phyloP scores from a whole-genome alignment of 164 flowering plant species.

The Sextonia rubra region DNA sequence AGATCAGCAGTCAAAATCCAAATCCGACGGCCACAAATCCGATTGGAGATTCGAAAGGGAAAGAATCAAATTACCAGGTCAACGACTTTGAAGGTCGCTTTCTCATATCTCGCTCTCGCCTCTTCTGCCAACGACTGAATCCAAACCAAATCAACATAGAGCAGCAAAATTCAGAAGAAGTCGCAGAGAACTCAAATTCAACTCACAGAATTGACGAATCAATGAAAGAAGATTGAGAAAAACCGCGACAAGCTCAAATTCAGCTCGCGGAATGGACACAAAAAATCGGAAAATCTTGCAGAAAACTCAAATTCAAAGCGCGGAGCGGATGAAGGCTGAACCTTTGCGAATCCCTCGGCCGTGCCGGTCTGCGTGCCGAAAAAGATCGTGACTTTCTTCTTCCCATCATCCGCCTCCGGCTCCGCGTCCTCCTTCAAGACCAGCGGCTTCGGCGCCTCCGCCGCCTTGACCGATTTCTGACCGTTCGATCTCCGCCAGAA shows the following conservation, averaged over 20 bases:
- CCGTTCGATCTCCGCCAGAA: slow-evolving; percentile 57
- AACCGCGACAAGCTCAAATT: not conserved
- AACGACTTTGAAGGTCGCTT: slow-evolving; percentile 65
- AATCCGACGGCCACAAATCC: not conserved
- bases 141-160: not conserved
- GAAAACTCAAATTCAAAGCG: not conserved
- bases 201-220: not conserved
- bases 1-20: slow-evolving; percentile 1
- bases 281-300: not conserved
- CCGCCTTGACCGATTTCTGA: slow-evolving; percentile 22
- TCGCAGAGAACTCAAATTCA: not conserved
- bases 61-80: slow-evolving; percentile 53
- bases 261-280: not conserved
- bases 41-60: not conserved
- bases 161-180: not conserved
- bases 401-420: slow-evolving; percentile 62
- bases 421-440: slow-evolving; percentile 27
- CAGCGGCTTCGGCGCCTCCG: slow-evolving; percentile 34
- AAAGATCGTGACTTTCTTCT: slow-evolving; percentile 78
- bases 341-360: slow-evolving; percentile 98
- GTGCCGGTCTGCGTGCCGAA: slow-evolving; percentile 98
- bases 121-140: slow-evolving; percentile 81
- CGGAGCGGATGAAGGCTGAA: slow-evolving; percentile 6
- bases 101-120: slow-evolving; percentile 78
- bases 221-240: not conserved